Evolutionary conservation across 331 rosid species (phyloP).

Genomic region (Acacia pycnantha): DNA sequence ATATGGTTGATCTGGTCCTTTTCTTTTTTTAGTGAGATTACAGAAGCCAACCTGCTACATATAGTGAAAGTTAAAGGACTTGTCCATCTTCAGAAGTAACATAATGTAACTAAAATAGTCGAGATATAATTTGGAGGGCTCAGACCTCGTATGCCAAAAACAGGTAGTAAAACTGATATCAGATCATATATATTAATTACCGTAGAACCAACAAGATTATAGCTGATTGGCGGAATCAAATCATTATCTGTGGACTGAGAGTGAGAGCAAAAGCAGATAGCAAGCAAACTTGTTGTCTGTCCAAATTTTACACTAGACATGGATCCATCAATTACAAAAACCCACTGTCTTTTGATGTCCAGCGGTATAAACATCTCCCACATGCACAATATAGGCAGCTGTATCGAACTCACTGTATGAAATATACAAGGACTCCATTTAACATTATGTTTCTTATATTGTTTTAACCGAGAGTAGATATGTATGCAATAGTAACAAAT

Average conservation of each 20-base stretch:
- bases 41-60: constrained; percentile 74
- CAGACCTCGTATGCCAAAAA: neutral
- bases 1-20: constrained; percentile 63
- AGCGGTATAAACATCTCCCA: constrained; percentile 61
- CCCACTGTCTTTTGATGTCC: constrained; percentile 73
- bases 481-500: constrained; percentile 13
- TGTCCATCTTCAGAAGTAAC: constrained; percentile 1
- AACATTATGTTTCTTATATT: constrained; percentile 11
- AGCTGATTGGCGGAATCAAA: constrained; percentile 56
- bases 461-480: neutral
- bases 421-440: constrained; percentile 14
- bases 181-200: constrained; percentile 35
- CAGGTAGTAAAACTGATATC: neutral
- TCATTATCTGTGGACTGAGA: constrained; percentile 49
- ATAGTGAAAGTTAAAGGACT: constrained; percentile 1
- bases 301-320: constrained; percentile 42
- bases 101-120: neutral
- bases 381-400: constrained; percentile 73
- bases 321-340: constrained; percentile 82
- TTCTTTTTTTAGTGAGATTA: constrained; percentile 66
- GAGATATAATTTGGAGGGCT: neutral
- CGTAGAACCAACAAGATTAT: constrained; percentile 72
- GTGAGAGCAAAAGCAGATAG: constrained; percentile 78
- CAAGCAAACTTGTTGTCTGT: constrained; percentile 57
- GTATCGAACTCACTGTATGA: constrained; percentile 72